These are phyloP conservation scores for Mrakia blollopis DNA, from an alignment of 768 basidiomycete species.

Conservation along the genomic window DNA sequence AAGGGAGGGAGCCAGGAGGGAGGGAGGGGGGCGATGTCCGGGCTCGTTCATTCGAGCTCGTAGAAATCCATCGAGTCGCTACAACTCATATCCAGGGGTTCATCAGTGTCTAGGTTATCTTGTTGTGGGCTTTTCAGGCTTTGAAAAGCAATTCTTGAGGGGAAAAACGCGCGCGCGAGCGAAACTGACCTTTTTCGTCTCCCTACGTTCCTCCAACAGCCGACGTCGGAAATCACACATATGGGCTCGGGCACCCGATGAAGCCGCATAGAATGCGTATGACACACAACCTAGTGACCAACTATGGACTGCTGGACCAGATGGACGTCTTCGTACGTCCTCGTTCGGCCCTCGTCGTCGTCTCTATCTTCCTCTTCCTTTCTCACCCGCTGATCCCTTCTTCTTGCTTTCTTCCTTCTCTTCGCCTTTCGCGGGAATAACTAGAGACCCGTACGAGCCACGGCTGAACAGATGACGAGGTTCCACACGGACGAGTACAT, in stretches of 20 bases:
- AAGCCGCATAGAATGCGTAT: slow-evolving; percentile 93
- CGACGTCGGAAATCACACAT: slow-evolving; percentile 40
- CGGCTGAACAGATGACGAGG: slow-evolving; percentile 72
- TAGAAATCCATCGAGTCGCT: too few relatives aligned
- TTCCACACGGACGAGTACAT: slow-evolving; percentile 99
- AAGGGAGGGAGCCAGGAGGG: not conserved
- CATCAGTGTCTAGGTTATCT: too few relatives aligned
- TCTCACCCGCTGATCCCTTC: not conserved
- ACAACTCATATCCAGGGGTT: too few relatives aligned
- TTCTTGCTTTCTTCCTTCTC: not conserved
- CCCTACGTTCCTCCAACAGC: not conserved
- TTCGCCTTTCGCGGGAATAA: not conserved
- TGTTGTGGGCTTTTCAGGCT: too few relatives aligned
- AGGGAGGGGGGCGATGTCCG: too few relatives aligned
- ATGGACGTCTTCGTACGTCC: slow-evolving; percentile 81
- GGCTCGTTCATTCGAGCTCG: too few relatives aligned
- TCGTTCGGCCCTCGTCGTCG: not conserved
- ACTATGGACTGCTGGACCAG: slow-evolving; percentile 88
- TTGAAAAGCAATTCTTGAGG: too few relatives aligned
- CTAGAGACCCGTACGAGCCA: slow-evolving; percentile 65
- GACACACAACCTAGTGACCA: slow-evolving; percentile 82
- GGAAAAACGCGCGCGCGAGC: too few relatives aligned
- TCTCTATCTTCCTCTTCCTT: not conserved
- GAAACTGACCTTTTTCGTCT: not conserved
- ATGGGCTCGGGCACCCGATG: slow-evolving; percentile 87